Evolutionary conservation across 495 filamentous ascomycete species (phyloP).

Genomic region (Penicillium manginii): DNA sequence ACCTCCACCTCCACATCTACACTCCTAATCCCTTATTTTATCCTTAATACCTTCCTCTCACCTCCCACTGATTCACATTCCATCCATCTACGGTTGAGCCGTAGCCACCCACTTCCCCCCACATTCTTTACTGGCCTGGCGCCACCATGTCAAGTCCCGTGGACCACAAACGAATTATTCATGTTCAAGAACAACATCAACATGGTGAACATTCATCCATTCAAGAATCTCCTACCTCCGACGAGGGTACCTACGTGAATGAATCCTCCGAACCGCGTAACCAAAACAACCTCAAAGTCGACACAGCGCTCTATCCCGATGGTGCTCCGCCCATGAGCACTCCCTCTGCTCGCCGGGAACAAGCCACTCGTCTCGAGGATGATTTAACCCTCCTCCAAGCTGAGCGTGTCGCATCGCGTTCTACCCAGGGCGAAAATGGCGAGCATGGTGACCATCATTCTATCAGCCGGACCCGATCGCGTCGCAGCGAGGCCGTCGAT

Average conservation of each 20-base stretch:
- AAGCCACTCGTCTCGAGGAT: constrained; percentile 75
- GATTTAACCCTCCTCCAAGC: constrained; percentile 82
- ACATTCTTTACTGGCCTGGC: constrained; percentile 38
- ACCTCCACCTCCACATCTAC: background rate
- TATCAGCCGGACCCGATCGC: constrained; percentile 54
- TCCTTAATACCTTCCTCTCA: background rate
- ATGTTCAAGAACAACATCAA: constrained; percentile 27
- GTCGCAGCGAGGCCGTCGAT: constrained; percentile 66
- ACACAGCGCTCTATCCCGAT: constrained; percentile 36
- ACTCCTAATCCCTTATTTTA: constrained; percentile 5
- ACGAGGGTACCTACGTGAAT: constrained; percentile 43
- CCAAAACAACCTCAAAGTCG: constrained; percentile 35
- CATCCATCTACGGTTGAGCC: constrained; percentile 12
- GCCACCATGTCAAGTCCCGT: constrained; percentile 59
- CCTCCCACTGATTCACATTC: constrained; percentile 1
- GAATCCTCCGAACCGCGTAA: constrained; percentile 26
- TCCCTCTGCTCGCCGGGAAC: constrained; percentile 62
- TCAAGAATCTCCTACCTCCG: constrained; percentile 39
- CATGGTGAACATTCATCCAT: constrained; percentile 20
- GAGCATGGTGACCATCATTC: constrained; percentile 41
- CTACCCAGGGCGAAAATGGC: constrained; percentile 47
- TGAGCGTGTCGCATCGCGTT: constrained; percentile 71
- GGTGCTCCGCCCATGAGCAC: constrained; percentile 39
- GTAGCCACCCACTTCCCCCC: constrained; percentile 14
- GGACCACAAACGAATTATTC: constrained; percentile 29